Conservation (phyloP, 2,329 filamentous ascomycete species). For the Fusarium sp. region DNA sequence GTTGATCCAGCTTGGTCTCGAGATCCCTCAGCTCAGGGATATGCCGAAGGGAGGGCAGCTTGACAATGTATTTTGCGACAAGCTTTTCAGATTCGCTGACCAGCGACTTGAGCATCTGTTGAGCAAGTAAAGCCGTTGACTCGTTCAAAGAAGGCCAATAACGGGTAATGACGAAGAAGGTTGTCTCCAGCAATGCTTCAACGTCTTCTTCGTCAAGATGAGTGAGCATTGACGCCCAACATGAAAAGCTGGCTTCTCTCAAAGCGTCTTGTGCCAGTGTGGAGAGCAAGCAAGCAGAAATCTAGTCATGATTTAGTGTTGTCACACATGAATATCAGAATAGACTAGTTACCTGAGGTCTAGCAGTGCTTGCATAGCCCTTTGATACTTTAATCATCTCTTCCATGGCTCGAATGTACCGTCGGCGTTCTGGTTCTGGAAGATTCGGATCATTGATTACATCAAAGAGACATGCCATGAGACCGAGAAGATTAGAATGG, state of each 20-base stretch:
- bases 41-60: conserved; percentile 80
- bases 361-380: conserved; percentile 78
- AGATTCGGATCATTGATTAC: conserved; percentile 78
- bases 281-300: conserved; percentile 91
- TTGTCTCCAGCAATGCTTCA: conserved; percentile 84
- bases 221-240: conserved; percentile 84
- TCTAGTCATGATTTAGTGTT: conserved; percentile 62
- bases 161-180: conserved; percentile 86
- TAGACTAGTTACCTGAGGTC: conserved; percentile 79
- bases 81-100: conserved; percentile 72
- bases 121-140: conserved; percentile 69
- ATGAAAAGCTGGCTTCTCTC: conserved; percentile 82
- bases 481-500: conserved; percentile 84
- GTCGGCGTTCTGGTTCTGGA: conserved; percentile 75
- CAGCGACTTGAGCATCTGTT: conserved; percentile 73
- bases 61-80: conserved; percentile 76
- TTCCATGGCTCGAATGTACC: conserved; percentile 85
- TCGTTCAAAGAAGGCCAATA: conserved; percentile 80
- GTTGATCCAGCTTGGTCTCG: conserved; percentile 72
- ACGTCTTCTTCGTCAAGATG: conserved; percentile 84
- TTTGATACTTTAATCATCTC: conserved; percentile 87
- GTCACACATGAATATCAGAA: not conserved
- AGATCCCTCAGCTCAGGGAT: conserved; percentile 78
- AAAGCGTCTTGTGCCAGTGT: conserved; percentile 81
- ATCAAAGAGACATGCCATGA: conserved; percentile 86